These are phyloP conservation scores for Tagetes patula DNA, from an alignment of 129 eudicot genomes.

Conservation along the genomic window DNA sequence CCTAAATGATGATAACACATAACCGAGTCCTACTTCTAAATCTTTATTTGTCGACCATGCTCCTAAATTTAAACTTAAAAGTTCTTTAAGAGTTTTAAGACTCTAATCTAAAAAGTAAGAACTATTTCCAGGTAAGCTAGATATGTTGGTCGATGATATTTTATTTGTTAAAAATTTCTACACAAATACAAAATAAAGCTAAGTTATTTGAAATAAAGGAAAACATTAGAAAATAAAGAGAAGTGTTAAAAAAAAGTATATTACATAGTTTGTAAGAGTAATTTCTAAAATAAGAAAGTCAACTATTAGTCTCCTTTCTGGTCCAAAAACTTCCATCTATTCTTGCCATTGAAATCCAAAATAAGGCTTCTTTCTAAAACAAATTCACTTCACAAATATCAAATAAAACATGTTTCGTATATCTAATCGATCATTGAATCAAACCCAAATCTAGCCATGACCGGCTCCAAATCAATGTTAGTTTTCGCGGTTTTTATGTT, in stretches of 20 bases:
- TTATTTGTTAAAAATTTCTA: no score
- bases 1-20: no score
- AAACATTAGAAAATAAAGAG: not conserved
- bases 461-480: constrained; percentile 15
- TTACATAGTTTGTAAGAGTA: constrained; percentile 7
- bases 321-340: constrained; percentile 32
- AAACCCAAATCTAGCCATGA: constrained; percentile 27
- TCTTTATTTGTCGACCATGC: no score
- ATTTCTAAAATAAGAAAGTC: constrained; percentile 14
- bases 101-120: no score
- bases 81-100: no score
- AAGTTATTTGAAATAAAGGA: no score
- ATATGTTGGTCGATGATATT: no score
- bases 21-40: no score
- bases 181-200: no score
- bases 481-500: constrained; percentile 20
- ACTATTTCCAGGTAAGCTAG: no score
- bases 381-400: not conserved
- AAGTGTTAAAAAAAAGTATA: not conserved
- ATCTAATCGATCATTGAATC: constrained; percentile 6
- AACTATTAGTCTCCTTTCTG: constrained; percentile 30
- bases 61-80: no score
- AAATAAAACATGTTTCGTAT: constrained; percentile 11
- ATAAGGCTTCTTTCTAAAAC: constrained; percentile 8
- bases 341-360: constrained; percentile 27